Percentiles rank a stretch among this genome's conserved stretches.
phyloP scores from a whole-genome alignment of 192 early-diverging fungal genomes.

The Nowakowskiella sp. region DNA sequence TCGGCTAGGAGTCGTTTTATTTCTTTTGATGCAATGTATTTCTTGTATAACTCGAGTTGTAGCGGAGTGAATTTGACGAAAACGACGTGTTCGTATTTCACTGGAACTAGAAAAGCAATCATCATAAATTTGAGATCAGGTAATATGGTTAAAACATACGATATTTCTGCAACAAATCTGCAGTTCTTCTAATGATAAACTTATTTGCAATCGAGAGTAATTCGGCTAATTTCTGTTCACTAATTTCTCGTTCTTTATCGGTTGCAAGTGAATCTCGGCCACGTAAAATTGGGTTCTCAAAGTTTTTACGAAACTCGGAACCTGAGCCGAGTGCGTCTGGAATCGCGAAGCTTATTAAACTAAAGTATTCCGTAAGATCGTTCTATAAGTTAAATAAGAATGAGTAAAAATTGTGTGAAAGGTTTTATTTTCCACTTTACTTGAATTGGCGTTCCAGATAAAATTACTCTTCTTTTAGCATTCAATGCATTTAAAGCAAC shows the following conservation, averaged over 20 bases:
- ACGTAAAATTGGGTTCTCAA: slow-evolving; percentile 86
- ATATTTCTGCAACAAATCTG: slow-evolving; percentile 94
- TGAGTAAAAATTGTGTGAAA: background rate
- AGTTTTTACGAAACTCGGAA: slow-evolving; percentile 84
- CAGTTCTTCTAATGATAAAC: slow-evolving; percentile 96
- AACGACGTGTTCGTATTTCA: slow-evolving; percentile 97
- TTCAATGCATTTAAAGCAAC: slow-evolving; percentile 72
- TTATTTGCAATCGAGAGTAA: slow-evolving; percentile 79
- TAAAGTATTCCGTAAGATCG: slow-evolving; percentile 88
- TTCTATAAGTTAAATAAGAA: no score
- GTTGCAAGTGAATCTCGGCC: slow-evolving; percentile 88
- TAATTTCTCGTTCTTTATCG: slow-evolving; percentile 61
- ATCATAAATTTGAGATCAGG: slow-evolving; percentile 5
- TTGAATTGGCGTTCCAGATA: slow-evolving; percentile 95
- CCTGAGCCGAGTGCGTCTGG: slow-evolving; percentile 84
- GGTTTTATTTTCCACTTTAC: slow-evolving; percentile 1
- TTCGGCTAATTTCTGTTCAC: slow-evolving; percentile 81
- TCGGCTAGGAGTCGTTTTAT: slow-evolving; percentile 53
- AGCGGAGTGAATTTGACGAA: slow-evolving; percentile 76
- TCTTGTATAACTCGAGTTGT: slow-evolving; percentile 75
- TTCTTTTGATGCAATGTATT: slow-evolving; percentile 62
- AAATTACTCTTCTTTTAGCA: slow-evolving; percentile 84
- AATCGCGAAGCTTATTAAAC: slow-evolving; percentile 88
- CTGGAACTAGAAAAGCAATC: slow-evolving; percentile 60
- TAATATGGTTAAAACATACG: slow-evolving; percentile 44